Evolutionary conservation across 2,329 filamentous ascomycete species (phyloP).

Genomic region (Herpotrichia juniperi): DNA sequence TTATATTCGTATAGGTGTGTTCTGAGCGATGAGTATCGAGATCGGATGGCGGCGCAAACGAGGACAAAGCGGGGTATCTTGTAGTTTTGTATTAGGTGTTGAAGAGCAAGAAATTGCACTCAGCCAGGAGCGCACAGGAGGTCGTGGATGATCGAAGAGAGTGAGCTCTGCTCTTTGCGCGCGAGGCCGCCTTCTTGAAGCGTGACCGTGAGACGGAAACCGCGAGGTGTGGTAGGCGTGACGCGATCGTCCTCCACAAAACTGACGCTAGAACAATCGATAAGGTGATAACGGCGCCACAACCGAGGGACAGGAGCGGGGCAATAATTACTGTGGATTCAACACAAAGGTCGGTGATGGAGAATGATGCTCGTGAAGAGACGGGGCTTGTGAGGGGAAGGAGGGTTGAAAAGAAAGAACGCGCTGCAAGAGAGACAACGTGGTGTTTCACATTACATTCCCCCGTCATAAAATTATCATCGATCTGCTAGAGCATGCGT

Average conservation of each 20-base stretch:
- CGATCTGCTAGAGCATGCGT: not conserved
- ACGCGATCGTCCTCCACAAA: slow-evolving; percentile 20
- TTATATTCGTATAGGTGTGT: not conserved
- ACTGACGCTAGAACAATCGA: slow-evolving; percentile 17
- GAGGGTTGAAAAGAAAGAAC: not conserved
- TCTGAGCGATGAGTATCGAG: not conserved
- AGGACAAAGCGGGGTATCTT: slow-evolving; percentile 1
- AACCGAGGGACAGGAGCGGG: slow-evolving; percentile 13
- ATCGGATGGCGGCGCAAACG: too few relatives aligned
- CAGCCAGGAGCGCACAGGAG: slow-evolving; percentile 6
- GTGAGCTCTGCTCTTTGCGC: not conserved
- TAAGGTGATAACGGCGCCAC: slow-evolving; percentile 29
- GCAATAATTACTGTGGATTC: not conserved
- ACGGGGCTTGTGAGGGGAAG: not conserved
- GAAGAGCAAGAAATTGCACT: not conserved
- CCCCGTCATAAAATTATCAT: not conserved
- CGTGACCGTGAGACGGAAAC: too few relatives aligned
- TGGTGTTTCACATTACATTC: not conserved
- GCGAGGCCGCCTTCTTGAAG: not conserved
- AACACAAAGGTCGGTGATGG: too few relatives aligned
- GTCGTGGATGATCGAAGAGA: not conserved
- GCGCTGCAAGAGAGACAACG: not conserved
- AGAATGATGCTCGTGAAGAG: too few relatives aligned
- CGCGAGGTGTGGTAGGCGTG: slow-evolving; percentile 17
- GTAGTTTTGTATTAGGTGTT: not conserved